Percentiles rank a stretch among this genome's conserved stretches.
phyloP scores from a whole-genome alignment of 1,139 yeast genomes.

The Yamadazyma sp. region DNA sequence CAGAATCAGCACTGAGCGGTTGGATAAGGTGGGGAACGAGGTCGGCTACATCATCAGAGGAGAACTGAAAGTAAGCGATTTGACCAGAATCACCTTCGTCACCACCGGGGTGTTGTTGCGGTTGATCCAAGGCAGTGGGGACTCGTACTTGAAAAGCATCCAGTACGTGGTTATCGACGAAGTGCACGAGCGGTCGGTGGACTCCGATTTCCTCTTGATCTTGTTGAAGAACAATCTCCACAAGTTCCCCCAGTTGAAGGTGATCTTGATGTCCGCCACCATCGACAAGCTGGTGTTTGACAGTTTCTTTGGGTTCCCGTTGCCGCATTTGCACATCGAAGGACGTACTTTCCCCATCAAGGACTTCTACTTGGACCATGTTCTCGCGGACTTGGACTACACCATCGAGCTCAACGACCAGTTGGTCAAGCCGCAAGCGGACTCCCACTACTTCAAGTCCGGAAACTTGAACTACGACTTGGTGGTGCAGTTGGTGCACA shows the following conservation, averaged over 20 bases:
- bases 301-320: conserved; percentile 52
- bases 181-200: conserved; percentile 93
- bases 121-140: conserved; percentile 61
- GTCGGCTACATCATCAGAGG: conserved; percentile 92
- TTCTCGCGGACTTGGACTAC: conserved; percentile 56
- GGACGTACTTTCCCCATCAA: conserved; percentile 92
- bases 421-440: conserved; percentile 54
- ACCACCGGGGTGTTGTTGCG: conserved; percentile 92
- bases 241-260: conserved; percentile 53
- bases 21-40: conserved; percentile 66
- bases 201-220: conserved; percentile 81
- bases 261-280: conserved; percentile 93
- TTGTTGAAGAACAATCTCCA: conserved; percentile 62
- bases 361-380: conserved; percentile 69
- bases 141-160: conserved; percentile 50
- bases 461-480: conserved; percentile 78
- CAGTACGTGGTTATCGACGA: conserved; percentile 85
- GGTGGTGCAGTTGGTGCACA: conserved; percentile 53
- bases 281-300: conserved; percentile 72
- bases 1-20: conserved; percentile 84
- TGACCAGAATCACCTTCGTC: conserved; percentile 77
- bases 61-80: conserved; percentile 62
- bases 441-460: conserved; percentile 58
- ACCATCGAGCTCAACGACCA: conserved; percentile 48
- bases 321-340: conserved; percentile 72